Base-by-base conservation (phyloP, 768 basidiomycete genomes). In the Macrolepiota albuminosa region DNA sequence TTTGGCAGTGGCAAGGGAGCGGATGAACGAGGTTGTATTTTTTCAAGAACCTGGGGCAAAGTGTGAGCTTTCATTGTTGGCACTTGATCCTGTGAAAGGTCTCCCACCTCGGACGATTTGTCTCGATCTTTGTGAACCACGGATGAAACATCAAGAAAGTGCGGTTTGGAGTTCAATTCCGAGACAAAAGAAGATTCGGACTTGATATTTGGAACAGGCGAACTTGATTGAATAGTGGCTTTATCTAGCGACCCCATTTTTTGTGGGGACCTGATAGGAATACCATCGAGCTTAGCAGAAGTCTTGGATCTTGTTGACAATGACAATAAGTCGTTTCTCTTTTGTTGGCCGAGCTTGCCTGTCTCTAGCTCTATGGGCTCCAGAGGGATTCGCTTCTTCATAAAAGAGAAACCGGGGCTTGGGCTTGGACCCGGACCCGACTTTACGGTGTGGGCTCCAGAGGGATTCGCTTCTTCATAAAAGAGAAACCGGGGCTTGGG, bases 261-360 rank as follows among this genome's bases (percentile, higher is more conserved):
- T 54, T 69, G 64, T 21, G 76, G 72, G 18, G 80, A 73, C 26
- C 73, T 73, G 5, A 81, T 72, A 14, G 82, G 81, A 56, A 84
- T 81, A 34, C 76, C 72, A 56, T 81, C 82, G 8, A 70, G 60
- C 45, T 58, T 68, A 6, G 34, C 10, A 40, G 63, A 53, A 16
- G 36, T 51, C 24, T 68, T 61, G 54, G 73, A 64, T 49, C 70
- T 58, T 61, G 65, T 61, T 21, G 72, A 72, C 2, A 76, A 66
- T 4, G 73, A 66, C 14, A 14, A 21, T 67, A 67, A 4, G 64
- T 61, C 62, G 39, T 55, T 59, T 52, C 58, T 62, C 13, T 51
- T 33, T 3, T 46, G 36, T 37, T 46, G 18, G 40, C 59, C 59
- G 2, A 69, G 69, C 7, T 34, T 53, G 16, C 71, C 70, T 29